Conservation (phyloP, 176 grass and related monocot species). For the Rhynchospora tenuis region DNA sequence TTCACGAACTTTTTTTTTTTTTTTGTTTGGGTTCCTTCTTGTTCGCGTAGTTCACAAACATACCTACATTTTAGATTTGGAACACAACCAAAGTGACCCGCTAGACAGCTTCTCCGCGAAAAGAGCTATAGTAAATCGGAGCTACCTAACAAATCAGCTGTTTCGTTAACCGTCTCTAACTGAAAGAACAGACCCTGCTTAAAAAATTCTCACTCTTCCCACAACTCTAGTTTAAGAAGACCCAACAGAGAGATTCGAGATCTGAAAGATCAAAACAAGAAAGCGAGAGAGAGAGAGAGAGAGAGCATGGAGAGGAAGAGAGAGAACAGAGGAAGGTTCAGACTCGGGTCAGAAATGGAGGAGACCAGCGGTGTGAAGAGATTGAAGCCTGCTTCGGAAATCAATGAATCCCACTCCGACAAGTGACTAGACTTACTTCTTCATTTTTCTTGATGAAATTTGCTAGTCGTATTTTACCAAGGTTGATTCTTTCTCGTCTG, state of each 20-base stretch:
- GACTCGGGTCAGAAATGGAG: conserved; percentile 11
- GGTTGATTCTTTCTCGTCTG: neutral
- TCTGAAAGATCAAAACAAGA: neutral
- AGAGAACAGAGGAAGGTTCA: conserved; percentile 16
- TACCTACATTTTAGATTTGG: no score
- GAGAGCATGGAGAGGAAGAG: conserved; percentile 21
- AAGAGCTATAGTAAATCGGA: neutral
- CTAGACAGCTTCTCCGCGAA: neutral
- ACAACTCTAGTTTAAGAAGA: neutral
- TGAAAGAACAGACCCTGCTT: neutral
- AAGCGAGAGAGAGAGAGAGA: neutral
- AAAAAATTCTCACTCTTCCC: neutral
- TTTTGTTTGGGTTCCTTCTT: no score
- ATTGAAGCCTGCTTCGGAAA: neutral
- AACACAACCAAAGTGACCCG: neutral
- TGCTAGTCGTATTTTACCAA: neutral
- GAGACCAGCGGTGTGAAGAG: neutral
- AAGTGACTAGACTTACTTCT: neutral
- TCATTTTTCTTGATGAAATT: neutral
- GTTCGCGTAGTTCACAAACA: no score
- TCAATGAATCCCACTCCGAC: neutral
- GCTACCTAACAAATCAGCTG: neutral
- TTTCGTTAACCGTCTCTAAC: conserved; percentile 10
- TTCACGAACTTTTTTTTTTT: no score
- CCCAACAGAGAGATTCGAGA: neutral